These are phyloP conservation scores for Erigeron canadensis DNA, from an alignment of 129 eudicot genomes.

Conservation along the genomic window DNA sequence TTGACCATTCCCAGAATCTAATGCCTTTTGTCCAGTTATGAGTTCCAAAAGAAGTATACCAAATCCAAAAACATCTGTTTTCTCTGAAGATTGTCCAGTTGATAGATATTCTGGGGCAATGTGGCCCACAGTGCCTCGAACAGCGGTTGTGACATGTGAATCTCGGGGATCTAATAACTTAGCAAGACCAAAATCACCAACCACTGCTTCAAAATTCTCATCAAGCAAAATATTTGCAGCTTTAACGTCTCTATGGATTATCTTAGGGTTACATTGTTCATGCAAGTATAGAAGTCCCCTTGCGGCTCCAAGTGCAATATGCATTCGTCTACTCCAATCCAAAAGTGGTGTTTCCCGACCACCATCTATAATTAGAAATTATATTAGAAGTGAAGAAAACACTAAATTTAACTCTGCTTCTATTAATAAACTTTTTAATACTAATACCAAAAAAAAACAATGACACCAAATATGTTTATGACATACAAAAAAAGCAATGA, in stretches of 20 bases:
- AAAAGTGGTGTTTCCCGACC: conserved; percentile 67
- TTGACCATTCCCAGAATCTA: conserved; percentile 77
- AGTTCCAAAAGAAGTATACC: conserved; percentile 92
- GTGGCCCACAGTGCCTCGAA: conserved; percentile 94
- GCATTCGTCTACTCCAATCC: conserved; percentile 91
- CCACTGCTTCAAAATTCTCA: conserved; percentile 92
- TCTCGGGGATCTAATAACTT: conserved; percentile 87
- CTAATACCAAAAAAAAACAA: too few relatives aligned
- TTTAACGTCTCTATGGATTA: conserved; percentile 92
- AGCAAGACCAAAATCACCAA: conserved; percentile 99
- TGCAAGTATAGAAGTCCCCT: conserved; percentile 89
- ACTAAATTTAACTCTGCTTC: background rate
- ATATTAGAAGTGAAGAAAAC: background rate
- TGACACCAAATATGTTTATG: too few relatives aligned
- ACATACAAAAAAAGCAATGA: too few relatives aligned
- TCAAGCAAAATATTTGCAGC: conserved; percentile 93
- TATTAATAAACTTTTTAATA: too few relatives aligned
- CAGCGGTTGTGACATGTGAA: conserved; percentile 95
- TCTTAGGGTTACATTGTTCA: conserved; percentile 92
- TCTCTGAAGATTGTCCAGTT: conserved; percentile 96
- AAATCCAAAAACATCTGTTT: conserved; percentile 94
- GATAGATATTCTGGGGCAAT: conserved; percentile 98
- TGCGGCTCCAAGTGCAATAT: conserved; percentile 85
- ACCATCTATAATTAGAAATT: conserved; percentile 41
- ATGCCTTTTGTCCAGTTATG: conserved; percentile 80